Conservation (phyloP, 257 asterid genomes). For the Coffea eugenioides region DNA sequence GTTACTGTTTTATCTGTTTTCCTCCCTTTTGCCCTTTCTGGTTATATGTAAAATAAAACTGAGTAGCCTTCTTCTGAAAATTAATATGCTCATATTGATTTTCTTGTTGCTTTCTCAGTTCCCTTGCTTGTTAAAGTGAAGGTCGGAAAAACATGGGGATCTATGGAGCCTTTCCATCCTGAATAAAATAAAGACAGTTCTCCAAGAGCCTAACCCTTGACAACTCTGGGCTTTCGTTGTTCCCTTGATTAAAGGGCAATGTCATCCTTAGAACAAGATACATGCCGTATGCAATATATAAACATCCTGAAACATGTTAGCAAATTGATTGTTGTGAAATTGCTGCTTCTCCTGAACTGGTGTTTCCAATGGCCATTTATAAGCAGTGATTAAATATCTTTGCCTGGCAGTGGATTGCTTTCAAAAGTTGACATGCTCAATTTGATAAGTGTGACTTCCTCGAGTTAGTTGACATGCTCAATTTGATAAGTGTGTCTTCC, state of each 20-base stretch:
- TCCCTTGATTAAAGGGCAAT: conserved; percentile 4
- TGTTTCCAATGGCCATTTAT: background rate
- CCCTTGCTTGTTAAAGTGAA: conserved; percentile 87
- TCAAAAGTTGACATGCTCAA: background rate
- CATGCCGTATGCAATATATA: background rate
- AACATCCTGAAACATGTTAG: background rate
- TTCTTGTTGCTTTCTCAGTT: conserved; percentile 43
- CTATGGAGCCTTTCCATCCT: conserved; percentile 69
- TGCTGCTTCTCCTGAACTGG: background rate
- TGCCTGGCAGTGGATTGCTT: background rate
- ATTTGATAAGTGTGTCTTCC: background rate
- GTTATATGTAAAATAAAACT: background rate
- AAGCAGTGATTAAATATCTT: background rate
- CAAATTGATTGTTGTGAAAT: background rate
- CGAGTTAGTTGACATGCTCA: background rate
- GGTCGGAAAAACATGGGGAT: conserved; percentile 93
- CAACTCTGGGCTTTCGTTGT: background rate
- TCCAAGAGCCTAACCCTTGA: background rate
- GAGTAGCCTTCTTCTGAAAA: conserved; percentile 1
- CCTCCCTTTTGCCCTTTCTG: background rate
- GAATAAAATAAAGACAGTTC: conserved; percentile 16
- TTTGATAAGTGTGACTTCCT: background rate
- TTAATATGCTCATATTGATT: conserved; percentile 6
- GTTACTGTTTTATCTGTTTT: background rate
- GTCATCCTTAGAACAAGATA: conserved; percentile 2